These are phyloP conservation scores for Lipomyces japonicus DNA, from an alignment of 805 yeast species.

Conservation along the genomic window DNA sequence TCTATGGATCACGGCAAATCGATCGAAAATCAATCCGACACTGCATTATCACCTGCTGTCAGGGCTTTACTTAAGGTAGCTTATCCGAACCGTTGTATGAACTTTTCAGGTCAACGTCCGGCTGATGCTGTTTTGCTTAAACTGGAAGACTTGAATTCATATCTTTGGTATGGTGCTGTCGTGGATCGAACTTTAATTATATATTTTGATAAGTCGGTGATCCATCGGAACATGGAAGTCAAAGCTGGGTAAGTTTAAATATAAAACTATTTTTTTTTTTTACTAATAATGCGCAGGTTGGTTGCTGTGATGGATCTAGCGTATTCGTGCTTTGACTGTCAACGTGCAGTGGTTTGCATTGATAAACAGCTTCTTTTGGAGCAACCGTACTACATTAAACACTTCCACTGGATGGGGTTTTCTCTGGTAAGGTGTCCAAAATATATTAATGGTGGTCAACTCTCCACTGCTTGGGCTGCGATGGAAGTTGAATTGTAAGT, in stretches of 20 bases:
- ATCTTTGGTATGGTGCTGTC: constrained; percentile 28
- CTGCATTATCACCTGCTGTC: constrained; percentile 14
- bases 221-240: constrained; percentile 12
- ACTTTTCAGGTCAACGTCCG: not conserved
- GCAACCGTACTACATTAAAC: constrained; percentile 13
- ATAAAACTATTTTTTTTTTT: constrained; percentile 1
- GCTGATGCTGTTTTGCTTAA: constrained; percentile 14
- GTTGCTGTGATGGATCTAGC: constrained; percentile 31
- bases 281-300: constrained; percentile 4
- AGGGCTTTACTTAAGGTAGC: constrained; percentile 21
- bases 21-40: not conserved
- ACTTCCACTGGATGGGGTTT: constrained; percentile 31
- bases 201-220: constrained; percentile 25
- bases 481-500: constrained; percentile 27
- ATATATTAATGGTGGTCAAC: constrained; percentile 16
- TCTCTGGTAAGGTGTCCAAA: constrained; percentile 21
- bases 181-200: constrained; percentile 23
- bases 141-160: constrained; percentile 21
- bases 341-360: constrained; percentile 28
- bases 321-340: constrained; percentile 28
- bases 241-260: constrained; percentile 7
- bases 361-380: constrained; percentile 22
- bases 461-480: constrained; percentile 29
- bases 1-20: not conserved
- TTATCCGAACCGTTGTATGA: constrained; percentile 14